Base-by-base conservation (phyloP, 768 basidiomycete species). In the Kwoniella sp. region DNA sequence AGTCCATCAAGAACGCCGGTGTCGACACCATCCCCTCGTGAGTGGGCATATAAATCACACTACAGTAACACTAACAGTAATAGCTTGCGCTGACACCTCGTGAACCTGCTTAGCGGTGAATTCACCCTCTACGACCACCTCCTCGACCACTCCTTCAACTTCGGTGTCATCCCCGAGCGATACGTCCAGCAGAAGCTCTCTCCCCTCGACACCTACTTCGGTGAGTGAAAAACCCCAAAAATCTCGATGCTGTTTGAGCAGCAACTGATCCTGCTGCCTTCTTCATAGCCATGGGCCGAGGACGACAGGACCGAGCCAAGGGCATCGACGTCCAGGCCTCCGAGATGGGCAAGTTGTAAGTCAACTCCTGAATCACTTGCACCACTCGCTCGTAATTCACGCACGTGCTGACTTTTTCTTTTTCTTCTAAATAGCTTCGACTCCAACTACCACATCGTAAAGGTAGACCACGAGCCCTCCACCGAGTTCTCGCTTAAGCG, bases 341-440 rank as follows among this genome's bases (percentile, higher is more conserved):
- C 70, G 94, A 97, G 85, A 98, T 98, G 96, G 97, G 96, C 87
- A 98, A 98, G 84, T 99, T 96, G 95, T 92, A 79, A 74, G 88
- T 84, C 59, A 9, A 25, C 20, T 25, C 45, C 23, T n/a, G n/a
- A 37, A 37, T 13, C 7, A 37, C 34, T 20, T 23, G 30, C 41
- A 22, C 55, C 2, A 11, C 17, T 3, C 50, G 17, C 31, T 41
- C 29, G 9, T 31, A 25, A 29, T 29, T 47, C 20, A 56, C 62
- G 55, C 55, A 51, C 55, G 54, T 55, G 47, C 55, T 56, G 29
- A 51, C 23, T 11, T 30, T 34, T 37, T 22, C n/a, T 4, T 13
- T 13, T 34, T 41, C 51, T 15, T 13, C 20, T 7, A 13, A 67
- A 45, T 68, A 94, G 92, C 93, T 95, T 93, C 81, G 93, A 96